These are phyloP conservation scores for Ephemerocybe angulata DNA, from an alignment of 768 basidiomycete genomes.

Conservation along the genomic window DNA sequence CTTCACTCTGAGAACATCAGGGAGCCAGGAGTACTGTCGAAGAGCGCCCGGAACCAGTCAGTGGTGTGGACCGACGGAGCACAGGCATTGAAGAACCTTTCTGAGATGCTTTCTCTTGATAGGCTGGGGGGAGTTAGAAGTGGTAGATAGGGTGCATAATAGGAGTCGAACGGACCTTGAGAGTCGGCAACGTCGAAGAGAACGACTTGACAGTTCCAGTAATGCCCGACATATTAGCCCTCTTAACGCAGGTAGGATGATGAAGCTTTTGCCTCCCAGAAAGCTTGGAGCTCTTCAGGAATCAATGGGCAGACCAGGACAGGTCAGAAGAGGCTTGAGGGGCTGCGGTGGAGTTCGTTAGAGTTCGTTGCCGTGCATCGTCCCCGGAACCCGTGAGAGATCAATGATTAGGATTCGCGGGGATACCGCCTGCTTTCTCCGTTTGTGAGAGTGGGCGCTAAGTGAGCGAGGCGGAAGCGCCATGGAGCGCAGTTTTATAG, in stretches of 20 bases:
- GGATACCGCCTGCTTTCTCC: conserved; percentile 10
- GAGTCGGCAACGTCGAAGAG: conserved; percentile 26
- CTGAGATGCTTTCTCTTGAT: conserved; percentile 52
- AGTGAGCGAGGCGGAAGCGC: not conserved
- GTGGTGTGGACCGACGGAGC: not conserved
- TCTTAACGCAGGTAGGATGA: too few relatives aligned
- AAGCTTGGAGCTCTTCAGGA: too few relatives aligned
- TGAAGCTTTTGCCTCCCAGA: too few relatives aligned
- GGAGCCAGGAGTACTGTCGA: conserved; percentile 79
- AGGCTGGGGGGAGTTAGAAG: conserved; percentile 22
- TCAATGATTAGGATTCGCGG: conserved; percentile 11
- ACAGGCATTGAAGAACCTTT: conserved; percentile 35
- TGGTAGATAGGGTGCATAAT: not conserved
- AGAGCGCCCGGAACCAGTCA: not conserved
- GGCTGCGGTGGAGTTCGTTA: not conserved
- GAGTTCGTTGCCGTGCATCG: too few relatives aligned
- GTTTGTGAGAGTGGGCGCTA: not conserved
- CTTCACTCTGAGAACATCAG: conserved; percentile 80
- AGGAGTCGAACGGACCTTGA: conserved; percentile 18
- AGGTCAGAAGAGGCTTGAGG: too few relatives aligned
- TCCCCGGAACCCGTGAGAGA: conserved; percentile 40
- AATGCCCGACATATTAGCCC: not conserved
- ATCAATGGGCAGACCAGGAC: too few relatives aligned
- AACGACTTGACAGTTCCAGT: conserved; percentile 28
- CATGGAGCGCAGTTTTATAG: too few relatives aligned